A percentile compares a stretch with the other conserved stretches of the same genome.
Conservation (phyloP, 2,329 filamentous ascomycete species). For the Didymella pomorum region DNA sequence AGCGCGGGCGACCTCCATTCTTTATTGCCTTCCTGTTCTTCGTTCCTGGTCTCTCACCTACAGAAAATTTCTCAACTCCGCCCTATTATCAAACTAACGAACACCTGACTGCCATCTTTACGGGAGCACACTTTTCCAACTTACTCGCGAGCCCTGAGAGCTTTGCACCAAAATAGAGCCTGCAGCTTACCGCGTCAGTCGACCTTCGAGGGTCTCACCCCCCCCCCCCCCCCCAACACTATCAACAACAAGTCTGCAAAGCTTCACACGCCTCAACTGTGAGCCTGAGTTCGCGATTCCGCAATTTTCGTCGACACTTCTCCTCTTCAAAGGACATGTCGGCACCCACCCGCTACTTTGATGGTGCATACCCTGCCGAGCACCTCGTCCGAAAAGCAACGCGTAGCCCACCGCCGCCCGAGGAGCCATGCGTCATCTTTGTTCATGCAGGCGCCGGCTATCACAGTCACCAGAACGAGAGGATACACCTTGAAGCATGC, state of each 20-base stretch:
- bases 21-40: constrained; percentile 28
- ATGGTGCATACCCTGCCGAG: constrained; percentile 35
- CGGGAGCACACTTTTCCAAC: neutral
- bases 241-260: neutral
- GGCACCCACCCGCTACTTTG: constrained; percentile 28
- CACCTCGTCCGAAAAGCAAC: constrained; percentile 50
- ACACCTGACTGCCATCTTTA: constrained; percentile 15
- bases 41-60: constrained; percentile 12
- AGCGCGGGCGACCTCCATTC: constrained; percentile 33
- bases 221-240: too few species aligned
- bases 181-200: neutral
- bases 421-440: constrained; percentile 78
- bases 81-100: constrained; percentile 15
- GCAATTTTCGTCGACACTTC: constrained; percentile 38
- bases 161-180: neutral
- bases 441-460: constrained; percentile 96
- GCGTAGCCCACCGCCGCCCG: constrained; percentile 48
- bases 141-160: neutral
- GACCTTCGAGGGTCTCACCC: neutral
- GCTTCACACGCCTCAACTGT: neutral
- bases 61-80: constrained; percentile 12
- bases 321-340: constrained; percentile 39
- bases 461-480: constrained; percentile 87
- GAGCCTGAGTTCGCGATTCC: constrained; percentile 30
- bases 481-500: constrained; percentile 83